Percentiles rank a stretch among this genome's conserved stretches.
Conservation (phyloP, 768 basidiomycete species). For the Trametes sanguinea region DNA sequence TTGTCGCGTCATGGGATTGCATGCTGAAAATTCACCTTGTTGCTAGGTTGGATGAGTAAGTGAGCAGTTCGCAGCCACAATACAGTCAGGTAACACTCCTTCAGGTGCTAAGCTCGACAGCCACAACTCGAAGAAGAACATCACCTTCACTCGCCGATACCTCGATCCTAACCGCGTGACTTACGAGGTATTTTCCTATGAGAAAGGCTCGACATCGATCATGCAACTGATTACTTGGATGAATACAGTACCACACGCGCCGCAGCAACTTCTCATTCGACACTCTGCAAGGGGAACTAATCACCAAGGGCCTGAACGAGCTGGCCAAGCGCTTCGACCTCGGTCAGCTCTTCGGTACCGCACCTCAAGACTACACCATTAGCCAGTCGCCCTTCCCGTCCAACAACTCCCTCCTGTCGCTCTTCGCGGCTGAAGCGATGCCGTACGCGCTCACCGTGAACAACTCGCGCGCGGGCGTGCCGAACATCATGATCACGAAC, state of each 20-base stretch:
- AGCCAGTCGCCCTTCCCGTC: slow-evolving; percentile 68
- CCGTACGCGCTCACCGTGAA: slow-evolving; percentile 61
- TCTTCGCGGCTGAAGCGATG: slow-evolving; percentile 56
- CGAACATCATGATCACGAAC: slow-evolving; percentile 66
- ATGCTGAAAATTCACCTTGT: background rate
- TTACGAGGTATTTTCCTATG: slow-evolving; percentile 50
- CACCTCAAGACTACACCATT: slow-evolving; percentile 76
- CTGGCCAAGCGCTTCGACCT: slow-evolving; percentile 66
- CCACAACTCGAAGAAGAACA: slow-evolving; percentile 44
- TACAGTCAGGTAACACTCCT: background rate
- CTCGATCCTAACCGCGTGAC: slow-evolving; percentile 79
- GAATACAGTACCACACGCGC: slow-evolving; percentile 62
- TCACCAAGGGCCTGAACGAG: slow-evolving; percentile 55
- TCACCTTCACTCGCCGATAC: slow-evolving; percentile 71
- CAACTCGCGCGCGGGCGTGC: slow-evolving; percentile 60
- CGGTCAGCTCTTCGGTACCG: slow-evolving; percentile 61
- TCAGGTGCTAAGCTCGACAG: slow-evolving; percentile 52
- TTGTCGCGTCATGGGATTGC: background rate
- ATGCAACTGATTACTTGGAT: no score
- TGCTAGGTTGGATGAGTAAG: slow-evolving; percentile 63
- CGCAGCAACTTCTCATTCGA: slow-evolving; percentile 58
- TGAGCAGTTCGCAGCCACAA: background rate
- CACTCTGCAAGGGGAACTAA: slow-evolving; percentile 51
- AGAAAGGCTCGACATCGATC: background rate
- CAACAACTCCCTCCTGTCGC: slow-evolving; percentile 57